phyloP scores from a whole-genome alignment of 331 rosid genomes.

The Stylosanthes scabra region DNA sequence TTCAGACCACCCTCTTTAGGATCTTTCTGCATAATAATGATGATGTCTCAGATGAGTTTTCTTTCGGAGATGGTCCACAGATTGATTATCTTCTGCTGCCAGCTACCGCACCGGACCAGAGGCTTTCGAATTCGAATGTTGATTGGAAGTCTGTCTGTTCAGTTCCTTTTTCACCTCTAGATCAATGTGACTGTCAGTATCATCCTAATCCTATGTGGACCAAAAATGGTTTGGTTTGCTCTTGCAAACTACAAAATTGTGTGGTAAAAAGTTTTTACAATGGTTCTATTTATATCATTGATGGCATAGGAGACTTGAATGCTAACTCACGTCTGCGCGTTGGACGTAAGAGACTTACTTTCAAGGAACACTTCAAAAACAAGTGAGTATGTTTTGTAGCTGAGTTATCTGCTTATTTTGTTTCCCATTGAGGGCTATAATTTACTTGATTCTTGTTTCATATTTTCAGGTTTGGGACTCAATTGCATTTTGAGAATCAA shows the following conservation, averaged over 20 bases:
- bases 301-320: conserved; percentile 39
- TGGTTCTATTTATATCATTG: conserved; percentile 50
- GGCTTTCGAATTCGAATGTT: conserved; percentile 32
- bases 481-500: conserved; percentile 45
- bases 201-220: conserved; percentile 36
- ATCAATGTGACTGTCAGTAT: conserved; percentile 25
- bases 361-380: conserved; percentile 52
- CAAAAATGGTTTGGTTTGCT: conserved; percentile 53
- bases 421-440: background rate
- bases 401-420: background rate
- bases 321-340: conserved; percentile 51
- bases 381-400: conserved; percentile 27
- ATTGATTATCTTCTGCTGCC: conserved; percentile 78
- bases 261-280: conserved; percentile 67
- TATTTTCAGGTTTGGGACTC: conserved; percentile 52
- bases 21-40: conserved; percentile 38
- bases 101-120: conserved; percentile 30
- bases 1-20: conserved; percentile 55
- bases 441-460: conserved; percentile 13
- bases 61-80: conserved; percentile 42
- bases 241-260: conserved; percentile 62
- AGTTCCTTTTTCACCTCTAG: conserved; percentile 30
- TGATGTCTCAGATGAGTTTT: conserved; percentile 34
- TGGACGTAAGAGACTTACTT: conserved; percentile 37
- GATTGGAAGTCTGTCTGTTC: conserved; percentile 58